A percentile compares a stretch with the other conserved stretches of the same genome.
These are phyloP conservation scores for Dujonia santamariae DNA, from an alignment of 1,139 yeast genomes.

Conservation along the genomic window DNA sequence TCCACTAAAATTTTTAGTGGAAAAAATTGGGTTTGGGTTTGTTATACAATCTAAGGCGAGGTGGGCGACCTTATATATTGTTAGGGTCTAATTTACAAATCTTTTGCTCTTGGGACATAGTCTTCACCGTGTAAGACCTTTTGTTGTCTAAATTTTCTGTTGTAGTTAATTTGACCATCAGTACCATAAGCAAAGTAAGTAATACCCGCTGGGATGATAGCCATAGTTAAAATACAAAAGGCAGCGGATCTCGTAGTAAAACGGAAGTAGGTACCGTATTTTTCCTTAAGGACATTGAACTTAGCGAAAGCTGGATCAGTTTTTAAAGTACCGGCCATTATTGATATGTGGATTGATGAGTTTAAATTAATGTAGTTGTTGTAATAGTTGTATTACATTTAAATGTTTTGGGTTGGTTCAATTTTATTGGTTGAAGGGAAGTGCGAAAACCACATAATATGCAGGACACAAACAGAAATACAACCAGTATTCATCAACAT, in stretches of 20 bases:
- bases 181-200: conserved; percentile 33
- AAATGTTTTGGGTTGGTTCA: conserved; percentile 6
- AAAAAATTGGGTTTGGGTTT: too few species aligned
- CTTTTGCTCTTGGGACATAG: conserved; percentile 46
- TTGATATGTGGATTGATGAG: conserved; percentile 1
- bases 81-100: conserved; percentile 32
- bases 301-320: conserved; percentile 44
- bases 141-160: conserved; percentile 35
- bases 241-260: conserved; percentile 39
- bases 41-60: too few species aligned
- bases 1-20: too few species aligned
- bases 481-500: background rate
- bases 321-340: conserved; percentile 45
- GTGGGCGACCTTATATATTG: too few species aligned
- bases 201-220: conserved; percentile 36
- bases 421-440: conserved; percentile 6
- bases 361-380: background rate
- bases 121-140: conserved; percentile 35
- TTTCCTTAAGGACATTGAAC: conserved; percentile 44
- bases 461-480: background rate
- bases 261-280: conserved; percentile 42
- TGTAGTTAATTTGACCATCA: conserved; percentile 35
- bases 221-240: conserved; percentile 38
- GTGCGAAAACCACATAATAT: conserved; percentile 1
- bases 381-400: background rate